Evolutionary conservation across 2,329 filamentous ascomycete species (phyloP).

Genomic region (Hypoxylon sp.): DNA sequence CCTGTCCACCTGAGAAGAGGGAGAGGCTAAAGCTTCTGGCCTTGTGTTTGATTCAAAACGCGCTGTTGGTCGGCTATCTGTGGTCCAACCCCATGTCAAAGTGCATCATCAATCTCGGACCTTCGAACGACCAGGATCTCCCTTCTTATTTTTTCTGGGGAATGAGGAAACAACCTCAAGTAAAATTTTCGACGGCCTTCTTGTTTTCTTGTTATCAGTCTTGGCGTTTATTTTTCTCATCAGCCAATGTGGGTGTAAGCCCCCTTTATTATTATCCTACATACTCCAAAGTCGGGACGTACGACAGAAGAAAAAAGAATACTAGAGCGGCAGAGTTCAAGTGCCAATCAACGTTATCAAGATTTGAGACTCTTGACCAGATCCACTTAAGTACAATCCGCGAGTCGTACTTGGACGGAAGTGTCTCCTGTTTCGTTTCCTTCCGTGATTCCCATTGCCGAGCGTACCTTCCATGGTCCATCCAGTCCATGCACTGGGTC

Average conservation of each 20-base stretch:
- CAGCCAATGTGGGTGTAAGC: slow-evolving; percentile 32
- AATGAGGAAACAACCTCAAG: slow-evolving; percentile 9
- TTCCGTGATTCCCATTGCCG: slow-evolving; percentile 29
- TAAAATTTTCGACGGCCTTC: slow-evolving; percentile 20
- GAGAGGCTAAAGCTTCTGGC: slow-evolving; percentile 6
- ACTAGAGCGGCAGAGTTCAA: slow-evolving; percentile 17
- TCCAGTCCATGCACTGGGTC: slow-evolving; percentile 7
- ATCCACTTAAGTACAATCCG: slow-evolving; percentile 35
- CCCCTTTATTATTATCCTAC: slow-evolving; percentile 26
- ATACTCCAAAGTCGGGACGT: slow-evolving; percentile 9
- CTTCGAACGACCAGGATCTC: slow-evolving; percentile 27
- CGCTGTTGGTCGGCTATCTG: slow-evolving; percentile 38
- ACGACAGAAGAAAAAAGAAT: slow-evolving; percentile 14
- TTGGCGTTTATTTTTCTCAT: slow-evolving; percentile 30
- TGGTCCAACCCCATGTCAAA: slow-evolving; percentile 38
- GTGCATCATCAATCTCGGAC: slow-evolving; percentile 38
- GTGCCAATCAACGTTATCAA: slow-evolving; percentile 33
- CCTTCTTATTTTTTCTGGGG: slow-evolving; percentile 11
- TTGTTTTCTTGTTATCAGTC: slow-evolving; percentile 24
- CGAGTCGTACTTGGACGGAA: slow-evolving; percentile 27
- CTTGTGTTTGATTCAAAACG: slow-evolving; percentile 32
- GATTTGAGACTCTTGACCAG: slow-evolving; percentile 28
- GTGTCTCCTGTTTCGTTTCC: slow-evolving; percentile 24
- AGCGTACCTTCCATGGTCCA: slow-evolving; percentile 10
- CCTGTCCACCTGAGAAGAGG: slow-evolving; percentile 29